phyloP scores from a whole-genome alignment of 768 basidiomycete species.

The Lactarius psammicola region DNA sequence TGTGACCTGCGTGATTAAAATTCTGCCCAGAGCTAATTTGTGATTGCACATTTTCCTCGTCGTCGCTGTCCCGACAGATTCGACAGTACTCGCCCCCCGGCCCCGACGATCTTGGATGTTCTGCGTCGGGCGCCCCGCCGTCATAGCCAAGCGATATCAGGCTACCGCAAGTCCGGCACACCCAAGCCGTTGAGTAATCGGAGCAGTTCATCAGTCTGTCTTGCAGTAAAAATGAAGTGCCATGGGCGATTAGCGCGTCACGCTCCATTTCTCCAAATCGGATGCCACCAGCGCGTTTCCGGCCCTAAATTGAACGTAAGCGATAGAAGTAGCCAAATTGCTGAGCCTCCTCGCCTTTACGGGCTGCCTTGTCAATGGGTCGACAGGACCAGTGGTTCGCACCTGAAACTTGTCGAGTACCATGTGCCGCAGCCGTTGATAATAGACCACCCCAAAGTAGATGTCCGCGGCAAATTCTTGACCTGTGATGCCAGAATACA shows the following conservation, averaged over 20 bases:
- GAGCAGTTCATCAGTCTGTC: conserved; percentile 99
- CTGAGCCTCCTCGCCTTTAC: conserved; percentile 59
- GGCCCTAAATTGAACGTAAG: conserved; percentile 51
- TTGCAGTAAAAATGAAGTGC: conserved; percentile 96
- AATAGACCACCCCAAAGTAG: conserved; percentile 97
- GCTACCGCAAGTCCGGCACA: conserved; percentile 94
- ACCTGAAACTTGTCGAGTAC: conserved; percentile 99
- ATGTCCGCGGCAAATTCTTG: conserved; percentile 99
- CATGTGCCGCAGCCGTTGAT: conserved; percentile 98
- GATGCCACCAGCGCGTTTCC: conserved; percentile 97
- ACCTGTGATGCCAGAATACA: conserved; percentile 99
- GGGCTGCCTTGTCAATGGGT: conserved; percentile 92
- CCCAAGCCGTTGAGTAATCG: conserved; percentile 99
- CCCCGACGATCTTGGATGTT: conserved; percentile 56
- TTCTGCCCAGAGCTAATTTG: conserved; percentile 55
- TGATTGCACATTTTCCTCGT: conserved; percentile 60
- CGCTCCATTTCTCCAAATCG: conserved; percentile 99
- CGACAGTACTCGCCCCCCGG: conserved; percentile 93
- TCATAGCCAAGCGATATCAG: conserved; percentile 96
- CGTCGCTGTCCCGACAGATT: conserved; percentile 75
- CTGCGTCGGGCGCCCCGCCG: conserved; percentile 72
- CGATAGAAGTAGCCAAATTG: conserved; percentile 13
- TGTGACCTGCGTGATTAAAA: conserved; percentile 35
- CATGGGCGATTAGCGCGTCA: conserved; percentile 97
- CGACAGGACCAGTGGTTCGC: conserved; percentile 95